phyloP scores from a whole-genome alignment of 2,329 filamentous ascomycete genomes.

The Fusarium sp. region DNA sequence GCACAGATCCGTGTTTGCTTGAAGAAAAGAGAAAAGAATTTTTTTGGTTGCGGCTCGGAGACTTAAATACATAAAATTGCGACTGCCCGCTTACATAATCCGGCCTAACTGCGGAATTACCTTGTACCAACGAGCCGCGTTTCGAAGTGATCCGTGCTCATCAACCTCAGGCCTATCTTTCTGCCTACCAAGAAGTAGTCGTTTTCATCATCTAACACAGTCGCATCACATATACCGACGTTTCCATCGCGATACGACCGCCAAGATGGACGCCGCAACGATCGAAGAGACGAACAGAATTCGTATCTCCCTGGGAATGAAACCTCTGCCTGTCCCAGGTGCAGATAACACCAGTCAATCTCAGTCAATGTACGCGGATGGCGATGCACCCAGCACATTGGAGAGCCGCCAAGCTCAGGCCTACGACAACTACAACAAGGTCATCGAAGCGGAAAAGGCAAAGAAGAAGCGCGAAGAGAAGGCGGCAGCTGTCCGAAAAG shows the following conservation, averaged over 20 bases:
- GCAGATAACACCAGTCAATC: conserved; percentile 51
- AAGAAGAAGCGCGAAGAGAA: conserved; percentile 83
- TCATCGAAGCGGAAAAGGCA: conserved; percentile 75
- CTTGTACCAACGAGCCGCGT: background rate
- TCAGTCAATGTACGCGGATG: conserved; percentile 64
- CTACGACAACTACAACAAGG: conserved; percentile 75
- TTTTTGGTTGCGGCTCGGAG: conserved; percentile 41
- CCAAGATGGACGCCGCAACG: conserved; percentile 71
- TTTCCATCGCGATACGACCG: conserved; percentile 6
- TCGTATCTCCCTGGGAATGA: conserved; percentile 87
- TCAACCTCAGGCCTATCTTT: conserved; percentile 1
- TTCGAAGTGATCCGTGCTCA: conserved; percentile 32
- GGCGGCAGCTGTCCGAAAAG: conserved; percentile 85
- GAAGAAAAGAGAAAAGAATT: conserved; percentile 47
- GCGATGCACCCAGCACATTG: conserved; percentile 80
- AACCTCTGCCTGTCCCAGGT: conserved; percentile 86
- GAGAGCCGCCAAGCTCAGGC: conserved; percentile 79
- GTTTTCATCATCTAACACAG: background rate
- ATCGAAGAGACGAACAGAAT: conserved; percentile 96
- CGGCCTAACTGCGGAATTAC: conserved; percentile 3
- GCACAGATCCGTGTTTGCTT: conserved; percentile 80
- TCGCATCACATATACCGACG: background rate
- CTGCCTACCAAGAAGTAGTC: background rate
- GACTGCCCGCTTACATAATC: conserved; percentile 4
- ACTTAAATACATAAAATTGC: conserved; percentile 22